Percentiles rank a stretch among this genome's conserved stretches.
These are phyloP conservation scores for Aegilops sharonensis DNA, from an alignment of 176 grass and related monocot genomes.

Conservation along the genomic window DNA sequence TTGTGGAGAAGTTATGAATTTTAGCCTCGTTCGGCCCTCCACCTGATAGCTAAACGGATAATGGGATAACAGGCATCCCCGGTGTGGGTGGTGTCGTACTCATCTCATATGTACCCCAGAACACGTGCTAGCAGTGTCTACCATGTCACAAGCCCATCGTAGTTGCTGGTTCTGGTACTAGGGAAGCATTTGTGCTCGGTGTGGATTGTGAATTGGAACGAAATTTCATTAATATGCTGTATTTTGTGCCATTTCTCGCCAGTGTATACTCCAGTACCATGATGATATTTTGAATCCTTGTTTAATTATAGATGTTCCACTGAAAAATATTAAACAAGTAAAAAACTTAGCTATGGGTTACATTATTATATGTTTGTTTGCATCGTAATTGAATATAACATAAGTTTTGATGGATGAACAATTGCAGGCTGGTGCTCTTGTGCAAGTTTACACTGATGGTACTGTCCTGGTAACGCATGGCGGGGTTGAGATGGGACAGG, in stretches of 20 bases:
- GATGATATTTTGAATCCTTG: neutral
- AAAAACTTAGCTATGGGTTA: neutral
- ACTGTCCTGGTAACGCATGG: slow-evolving; percentile 97
- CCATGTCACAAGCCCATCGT: neutral
- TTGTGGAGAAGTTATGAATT: neutral
- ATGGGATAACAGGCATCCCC: neutral
- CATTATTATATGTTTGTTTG: neutral
- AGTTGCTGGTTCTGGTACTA: neutral
- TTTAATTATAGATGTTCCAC: neutral
- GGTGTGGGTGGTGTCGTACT: neutral
- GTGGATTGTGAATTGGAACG: neutral
- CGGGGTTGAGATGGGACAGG: slow-evolving; percentile 99
- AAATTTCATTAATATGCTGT: slow-evolving; percentile 1
- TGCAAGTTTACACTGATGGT: slow-evolving; percentile 96
- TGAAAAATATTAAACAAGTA: neutral
- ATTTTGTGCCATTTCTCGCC: neutral
- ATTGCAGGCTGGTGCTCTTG: slow-evolving; percentile 84
- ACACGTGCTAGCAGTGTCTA: neutral
- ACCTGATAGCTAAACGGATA: neutral
- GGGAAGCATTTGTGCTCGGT: neutral
- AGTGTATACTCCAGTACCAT: slow-evolving; percentile 4
- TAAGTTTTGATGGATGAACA: slow-evolving; percentile 31
- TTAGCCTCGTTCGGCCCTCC: neutral
- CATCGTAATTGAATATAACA: slow-evolving; percentile 20
- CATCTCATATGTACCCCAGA: neutral